A percentile compares a stretch with the other conserved stretches of the same genome.
Evolutionary conservation across 2,329 filamentous ascomycete species (phyloP).

Genomic region (Colletotrichum sp.): DNA sequence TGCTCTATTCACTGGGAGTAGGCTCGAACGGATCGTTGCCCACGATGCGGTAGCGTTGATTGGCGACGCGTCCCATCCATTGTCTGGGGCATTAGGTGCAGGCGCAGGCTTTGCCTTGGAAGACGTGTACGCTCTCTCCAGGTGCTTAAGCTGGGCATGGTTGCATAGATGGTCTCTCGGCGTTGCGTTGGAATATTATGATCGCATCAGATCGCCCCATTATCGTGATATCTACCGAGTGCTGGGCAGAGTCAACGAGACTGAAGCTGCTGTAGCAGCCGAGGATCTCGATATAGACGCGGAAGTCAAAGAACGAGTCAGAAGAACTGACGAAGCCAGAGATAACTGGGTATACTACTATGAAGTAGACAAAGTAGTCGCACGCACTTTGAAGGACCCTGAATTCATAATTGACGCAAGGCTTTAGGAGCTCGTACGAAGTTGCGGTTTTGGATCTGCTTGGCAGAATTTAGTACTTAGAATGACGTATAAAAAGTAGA

Average conservation of each 20-base stretch:
- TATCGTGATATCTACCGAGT: background rate
- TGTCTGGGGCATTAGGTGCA: background rate
- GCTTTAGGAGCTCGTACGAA: background rate
- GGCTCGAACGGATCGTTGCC: background rate
- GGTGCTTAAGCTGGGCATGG: background rate
- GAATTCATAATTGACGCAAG: background rate
- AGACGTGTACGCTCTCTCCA: background rate
- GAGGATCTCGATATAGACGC: background rate
- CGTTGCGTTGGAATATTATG: background rate
- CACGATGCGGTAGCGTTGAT: background rate
- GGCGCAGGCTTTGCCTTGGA: background rate
- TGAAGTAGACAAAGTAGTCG: background rate
- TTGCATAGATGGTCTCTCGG: background rate
- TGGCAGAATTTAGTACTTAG: background rate
- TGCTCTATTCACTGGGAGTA: background rate
- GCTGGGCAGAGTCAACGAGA: background rate
- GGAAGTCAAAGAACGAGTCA: background rate
- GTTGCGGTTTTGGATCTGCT: background rate
- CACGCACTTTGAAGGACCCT: background rate
- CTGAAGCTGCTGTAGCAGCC: background rate
- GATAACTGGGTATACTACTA: background rate
- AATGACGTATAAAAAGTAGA: background rate
- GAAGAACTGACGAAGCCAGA: background rate
- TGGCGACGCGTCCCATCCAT: background rate
- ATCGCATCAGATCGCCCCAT: background rate